Base-by-base conservation (phyloP, 306 rosid species). In the Sphenostylis stenocarpa region DNA sequence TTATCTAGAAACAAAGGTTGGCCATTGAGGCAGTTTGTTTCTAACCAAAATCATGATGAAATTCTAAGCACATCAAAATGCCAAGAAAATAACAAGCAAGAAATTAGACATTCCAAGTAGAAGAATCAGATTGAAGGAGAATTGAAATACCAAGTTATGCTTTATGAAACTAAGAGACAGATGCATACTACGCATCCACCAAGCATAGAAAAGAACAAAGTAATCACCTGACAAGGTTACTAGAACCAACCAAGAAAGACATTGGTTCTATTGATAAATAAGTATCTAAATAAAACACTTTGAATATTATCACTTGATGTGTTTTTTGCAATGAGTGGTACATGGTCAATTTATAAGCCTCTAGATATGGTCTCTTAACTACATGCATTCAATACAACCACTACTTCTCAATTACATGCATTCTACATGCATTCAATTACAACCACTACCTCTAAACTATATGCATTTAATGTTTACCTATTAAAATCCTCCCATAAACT, bases 11-110 rank as follows among this genome's bases (percentile, higher is more conserved):
- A 17, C 44, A 44, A 38, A 36, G 20, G 64, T 70, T 44, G 53
- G 79, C 52, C 24, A 56, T 43, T 51, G 19, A 73, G 69, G 33
- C 39, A 44, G 33, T 53, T 19, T 61, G 19, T 53, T 72, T 26
- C 51, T 8, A 47, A 43, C 44, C 49, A 53, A 81, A 19, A 49
- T 76, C 31, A 43, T 10, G 31, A 45, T 24, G 12, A 43, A 48
- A 57, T 56, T 63, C 38, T 44, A 14, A 52, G 19, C 67, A 39
- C 29, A 51, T 39, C 48, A 69, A 4, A 75, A 67, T 36, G 45
- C 31, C 34, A 81, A 60, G 60, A 55, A 79, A 51, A 65, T 63
- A 36, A 41, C 26, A 23, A 23, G 45, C 28, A 47, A 69, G 29
- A 29, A n/a, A 29, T n/a, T 29, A 24, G 73, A 34, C 80, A 45